phyloP scores from a whole-genome alignment of 345 rosid species.

The Gossypium bickii region DNA sequence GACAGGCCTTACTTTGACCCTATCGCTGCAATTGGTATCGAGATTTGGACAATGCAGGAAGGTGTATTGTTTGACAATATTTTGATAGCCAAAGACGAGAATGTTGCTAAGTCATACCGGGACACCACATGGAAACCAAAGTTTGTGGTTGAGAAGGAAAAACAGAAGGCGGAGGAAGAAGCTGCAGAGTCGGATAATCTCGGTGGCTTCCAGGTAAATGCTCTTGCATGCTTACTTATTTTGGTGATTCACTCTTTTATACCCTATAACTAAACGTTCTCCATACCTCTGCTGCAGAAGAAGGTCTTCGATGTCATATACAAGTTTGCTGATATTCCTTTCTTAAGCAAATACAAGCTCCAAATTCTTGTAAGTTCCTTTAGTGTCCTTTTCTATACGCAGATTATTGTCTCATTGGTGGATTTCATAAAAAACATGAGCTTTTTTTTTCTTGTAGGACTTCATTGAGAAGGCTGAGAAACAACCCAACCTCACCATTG shows the following conservation, averaged over 20 bases:
- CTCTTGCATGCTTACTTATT: background rate
- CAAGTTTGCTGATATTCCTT: constrained; percentile 65
- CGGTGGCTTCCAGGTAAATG: constrained; percentile 37
- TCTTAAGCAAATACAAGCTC: constrained; percentile 51
- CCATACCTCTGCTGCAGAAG: constrained; percentile 37
- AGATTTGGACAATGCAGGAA: constrained; percentile 94
- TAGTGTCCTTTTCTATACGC: background rate
- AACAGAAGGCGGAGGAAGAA: constrained; percentile 68
- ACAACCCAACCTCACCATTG: constrained; percentile 61
- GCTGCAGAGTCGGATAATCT: constrained; percentile 49
- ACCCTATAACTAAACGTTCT: background rate
- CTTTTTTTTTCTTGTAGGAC: constrained; percentile 34
- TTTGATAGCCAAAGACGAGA: constrained; percentile 62
- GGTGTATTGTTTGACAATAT: constrained; percentile 77
- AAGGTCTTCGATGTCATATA: constrained; percentile 55
- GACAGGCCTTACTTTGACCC: constrained; percentile 66
- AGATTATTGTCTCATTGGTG: background rate
- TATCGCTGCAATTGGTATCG: constrained; percentile 78
- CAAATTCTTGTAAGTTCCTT: constrained; percentile 50
- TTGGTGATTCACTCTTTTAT: background rate
- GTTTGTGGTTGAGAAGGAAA: constrained; percentile 65
- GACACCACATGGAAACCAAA: constrained; percentile 64
- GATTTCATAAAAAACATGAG: background rate
- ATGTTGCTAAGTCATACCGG: constrained; percentile 46
- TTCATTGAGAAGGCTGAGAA: constrained; percentile 67